Evolutionary conservation across 306 rosid genomes (phyloP), one percentile per base, ranked within the genome.

Genomic region (Senna tora): DNA sequence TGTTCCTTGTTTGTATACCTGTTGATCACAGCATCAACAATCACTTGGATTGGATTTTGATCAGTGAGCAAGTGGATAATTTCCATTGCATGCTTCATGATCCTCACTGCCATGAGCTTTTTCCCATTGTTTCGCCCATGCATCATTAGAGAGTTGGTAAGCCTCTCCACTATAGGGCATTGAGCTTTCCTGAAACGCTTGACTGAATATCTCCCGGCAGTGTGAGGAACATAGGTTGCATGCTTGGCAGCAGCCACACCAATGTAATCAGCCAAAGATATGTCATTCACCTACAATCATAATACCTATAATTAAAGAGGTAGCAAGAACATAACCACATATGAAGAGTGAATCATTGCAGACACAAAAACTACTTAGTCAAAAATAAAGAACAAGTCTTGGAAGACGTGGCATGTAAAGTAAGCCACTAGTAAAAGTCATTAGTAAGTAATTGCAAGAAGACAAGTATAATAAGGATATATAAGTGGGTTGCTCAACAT

Each of bases 151-250:
- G 83, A 79, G 71, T 79, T 79, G 50, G 83, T 79, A 38, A 73
- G 83, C 67, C 83, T 79, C 83, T 79, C 83, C 11, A 79, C 60
- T 11, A 79, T 73, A 51, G 83, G 83, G 51, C 83, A 79, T 34
- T 74, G 79, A 9, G 79, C 83, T 45, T 79, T 79, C 58, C 83
- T 74, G 67, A 79, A 79, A 1, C 83, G 75, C 79, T 79, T 79
- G 25, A 68, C 83, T 25, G 83, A 73, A 71, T 79, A 79, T 51
- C 83, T 79, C 63, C 83, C 83, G 19, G 83, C 72, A 49, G 83
- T 79, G 72, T 79, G 83, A 7, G 83, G 79, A 32, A 67, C 83
- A 53, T 74, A 79, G 45, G 75, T 79, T 39, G 83, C 75, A 42
- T 79, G 72, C 79, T 79, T 79, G 71, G 75, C 72, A 50, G 83